phyloP scores from a whole-genome alignment of 2,329 filamentous ascomycete species.

The Paraphoma sp. region DNA sequence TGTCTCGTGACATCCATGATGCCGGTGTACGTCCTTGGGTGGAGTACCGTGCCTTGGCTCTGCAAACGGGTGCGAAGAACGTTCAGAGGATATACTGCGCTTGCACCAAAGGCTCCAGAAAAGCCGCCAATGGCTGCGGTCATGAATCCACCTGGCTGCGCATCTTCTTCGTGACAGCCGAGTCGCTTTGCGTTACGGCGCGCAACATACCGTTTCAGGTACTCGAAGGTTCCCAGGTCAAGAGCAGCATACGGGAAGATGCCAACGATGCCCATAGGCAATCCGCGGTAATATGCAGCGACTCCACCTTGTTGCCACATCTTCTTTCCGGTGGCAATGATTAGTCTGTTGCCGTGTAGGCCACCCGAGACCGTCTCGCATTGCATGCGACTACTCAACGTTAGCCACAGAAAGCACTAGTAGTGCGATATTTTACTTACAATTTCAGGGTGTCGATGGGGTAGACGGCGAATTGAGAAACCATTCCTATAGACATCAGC shows the following conservation, averaged over 20 bases:
- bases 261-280: slow-evolving; percentile 91
- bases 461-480: slow-evolving; percentile 96
- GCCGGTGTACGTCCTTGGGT: slow-evolving; percentile 87
- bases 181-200: slow-evolving; percentile 71
- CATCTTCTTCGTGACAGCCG: slow-evolving; percentile 81
- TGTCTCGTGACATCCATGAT: slow-evolving; percentile 87
- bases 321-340: slow-evolving; percentile 81
- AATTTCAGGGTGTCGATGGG: slow-evolving; percentile 85
- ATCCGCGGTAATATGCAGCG: slow-evolving; percentile 82
- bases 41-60: slow-evolving; percentile 91
- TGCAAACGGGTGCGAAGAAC: slow-evolving; percentile 90
- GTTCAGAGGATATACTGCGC: slow-evolving; percentile 94
- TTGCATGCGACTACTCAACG: slow-evolving; percentile 72
- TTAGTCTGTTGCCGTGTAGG: slow-evolving; percentile 80
- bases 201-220: slow-evolving; percentile 79
- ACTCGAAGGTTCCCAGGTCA: slow-evolving; percentile 94
- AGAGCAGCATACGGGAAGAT: slow-evolving; percentile 99
- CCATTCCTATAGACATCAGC: slow-evolving; percentile 65
- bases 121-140: slow-evolving; percentile 90
- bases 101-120: slow-evolving; percentile 89
- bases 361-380: slow-evolving; percentile 91
- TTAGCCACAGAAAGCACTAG: slow-evolving; percentile 13
- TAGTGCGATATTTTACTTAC: slow-evolving; percentile 48
- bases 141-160: slow-evolving; percentile 76
- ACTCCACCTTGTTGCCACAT: slow-evolving; percentile 83